Evolutionary conservation across 2,329 filamentous ascomycete species (phyloP).

Genomic region (Nectriaceae sp.): DNA sequence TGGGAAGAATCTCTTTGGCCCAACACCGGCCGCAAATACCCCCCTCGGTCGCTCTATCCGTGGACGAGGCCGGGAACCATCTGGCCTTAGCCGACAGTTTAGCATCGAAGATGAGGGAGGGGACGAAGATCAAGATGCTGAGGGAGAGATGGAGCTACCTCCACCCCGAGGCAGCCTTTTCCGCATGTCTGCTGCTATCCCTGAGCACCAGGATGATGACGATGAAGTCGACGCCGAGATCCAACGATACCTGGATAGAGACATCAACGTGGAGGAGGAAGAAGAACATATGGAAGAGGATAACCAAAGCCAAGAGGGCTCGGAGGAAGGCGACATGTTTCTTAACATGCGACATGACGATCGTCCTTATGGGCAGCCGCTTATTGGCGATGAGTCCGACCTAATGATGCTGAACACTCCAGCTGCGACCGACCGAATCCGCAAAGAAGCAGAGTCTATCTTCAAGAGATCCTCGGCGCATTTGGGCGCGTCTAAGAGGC

Average conservation of each 20-base stretch:
- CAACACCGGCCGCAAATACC: conserved; percentile 38
- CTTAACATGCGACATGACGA: conserved; percentile 50
- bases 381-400: conserved; percentile 50
- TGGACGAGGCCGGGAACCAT: conserved; percentile 46
- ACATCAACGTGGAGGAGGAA: conserved; percentile 40
- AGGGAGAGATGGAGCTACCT: conserved; percentile 38
- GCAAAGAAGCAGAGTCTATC: conserved; percentile 57
- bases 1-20: conserved; percentile 40
- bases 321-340: conserved; percentile 50
- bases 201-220: conserved; percentile 23
- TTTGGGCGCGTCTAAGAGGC: conserved; percentile 45
- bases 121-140: conserved; percentile 34
- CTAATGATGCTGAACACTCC: conserved; percentile 58
- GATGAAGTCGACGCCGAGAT: conserved; percentile 39
- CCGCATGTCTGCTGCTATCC: conserved; percentile 23
- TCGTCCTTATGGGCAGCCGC: conserved; percentile 38
- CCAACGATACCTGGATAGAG: conserved; percentile 36
- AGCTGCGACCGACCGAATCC: conserved; percentile 54
- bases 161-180: conserved; percentile 36
- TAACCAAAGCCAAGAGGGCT: conserved; percentile 40
- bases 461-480: conserved; percentile 54
- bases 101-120: conserved; percentile 36
- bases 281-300: conserved; percentile 44
- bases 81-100: conserved; percentile 50
- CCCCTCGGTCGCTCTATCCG: conserved; percentile 53